Conservation (phyloP, 75 land plant species). For the Ceratopteris richardii region DNA sequence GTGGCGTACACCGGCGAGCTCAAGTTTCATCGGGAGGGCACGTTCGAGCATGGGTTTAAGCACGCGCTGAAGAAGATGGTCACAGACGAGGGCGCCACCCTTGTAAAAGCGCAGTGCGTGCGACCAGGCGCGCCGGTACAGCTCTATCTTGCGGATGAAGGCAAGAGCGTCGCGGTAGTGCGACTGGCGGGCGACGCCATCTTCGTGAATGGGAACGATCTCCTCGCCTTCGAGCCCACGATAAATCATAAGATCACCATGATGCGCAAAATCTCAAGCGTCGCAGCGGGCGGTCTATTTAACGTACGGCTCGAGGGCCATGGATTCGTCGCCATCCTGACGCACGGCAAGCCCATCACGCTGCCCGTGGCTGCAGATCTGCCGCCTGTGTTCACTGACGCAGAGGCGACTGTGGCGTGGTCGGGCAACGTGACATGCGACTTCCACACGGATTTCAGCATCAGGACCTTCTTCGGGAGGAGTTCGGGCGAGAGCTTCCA, state of each 20-base stretch:
- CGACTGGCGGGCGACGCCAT: slow-evolving; percentile 9
- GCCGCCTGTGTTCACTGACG: slow-evolving; percentile 19
- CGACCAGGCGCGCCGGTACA: slow-evolving; percentile 4
- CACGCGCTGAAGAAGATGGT: slow-evolving; percentile 13
- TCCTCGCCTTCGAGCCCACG: slow-evolving; percentile 17
- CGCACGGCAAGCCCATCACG: slow-evolving; percentile 16
- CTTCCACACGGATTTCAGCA: slow-evolving; percentile 8
- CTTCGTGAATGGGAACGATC: slow-evolving; percentile 16
- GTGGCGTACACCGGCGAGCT: slow-evolving; percentile 17
- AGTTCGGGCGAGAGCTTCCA: slow-evolving; percentile 17
- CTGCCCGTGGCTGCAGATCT: slow-evolving; percentile 7
- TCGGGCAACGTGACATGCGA: slow-evolving; percentile 13
- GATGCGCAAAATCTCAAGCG: slow-evolving; percentile 15
- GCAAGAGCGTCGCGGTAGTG: slow-evolving; percentile 14
- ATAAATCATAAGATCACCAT: slow-evolving; percentile 19
- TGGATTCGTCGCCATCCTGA: slow-evolving; percentile 14
- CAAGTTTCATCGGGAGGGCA: slow-evolving; percentile 15
- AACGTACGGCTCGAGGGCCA: slow-evolving; percentile 8
- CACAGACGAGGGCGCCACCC: slow-evolving; percentile 14
- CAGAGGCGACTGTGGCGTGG: slow-evolving; percentile 18
- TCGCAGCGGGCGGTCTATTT: slow-evolving; percentile 16
- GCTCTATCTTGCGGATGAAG: slow-evolving; percentile 13
- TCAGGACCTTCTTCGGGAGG: slow-evolving; percentile 12
- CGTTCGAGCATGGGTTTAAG: slow-evolving; percentile 12
- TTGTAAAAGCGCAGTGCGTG: slow-evolving; percentile 4